Conservation (phyloP, 257 asterid species). For the Plectranthus barbatus region DNA sequence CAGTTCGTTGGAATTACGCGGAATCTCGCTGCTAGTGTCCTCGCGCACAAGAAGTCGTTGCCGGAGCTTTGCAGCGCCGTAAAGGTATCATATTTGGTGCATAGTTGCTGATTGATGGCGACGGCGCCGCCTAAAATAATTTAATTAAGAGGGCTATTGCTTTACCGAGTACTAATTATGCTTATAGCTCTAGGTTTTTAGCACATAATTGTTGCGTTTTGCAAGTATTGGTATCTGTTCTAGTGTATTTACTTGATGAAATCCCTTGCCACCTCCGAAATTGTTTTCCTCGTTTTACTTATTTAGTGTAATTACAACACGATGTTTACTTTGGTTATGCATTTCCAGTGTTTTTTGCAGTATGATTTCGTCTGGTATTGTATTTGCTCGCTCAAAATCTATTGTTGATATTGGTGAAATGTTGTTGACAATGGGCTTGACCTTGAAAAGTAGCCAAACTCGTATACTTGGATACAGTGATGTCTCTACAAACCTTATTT, state of each 20-base stretch:
- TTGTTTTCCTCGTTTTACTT: too few relatives aligned
- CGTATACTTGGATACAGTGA: not conserved
- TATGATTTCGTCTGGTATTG: too few relatives aligned
- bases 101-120: not conserved
- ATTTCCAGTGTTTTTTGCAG: too few relatives aligned
- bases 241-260: not conserved
- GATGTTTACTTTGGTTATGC: not conserved
- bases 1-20: conserved; percentile 87
- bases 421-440: not conserved
- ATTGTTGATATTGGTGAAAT: not conserved
- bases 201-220: not conserved
- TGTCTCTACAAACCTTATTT: not conserved
- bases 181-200: not conserved
- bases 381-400: not conserved
- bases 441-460: not conserved
- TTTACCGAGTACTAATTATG: not conserved
- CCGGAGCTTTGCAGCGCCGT: conserved; percentile 76
- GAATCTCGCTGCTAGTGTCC: conserved; percentile 70
- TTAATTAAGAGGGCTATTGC: not conserved
- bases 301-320: not conserved
- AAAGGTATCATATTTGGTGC: conserved; percentile 38
- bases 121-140: not conserved
- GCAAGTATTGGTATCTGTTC: not conserved
- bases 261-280: not conserved
- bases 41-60: conserved; percentile 57